Percentiles rank a stretch among this genome's conserved stretches.
Conservation (phyloP, 345 rosid genomes). For the Microcos paniculata region DNA sequence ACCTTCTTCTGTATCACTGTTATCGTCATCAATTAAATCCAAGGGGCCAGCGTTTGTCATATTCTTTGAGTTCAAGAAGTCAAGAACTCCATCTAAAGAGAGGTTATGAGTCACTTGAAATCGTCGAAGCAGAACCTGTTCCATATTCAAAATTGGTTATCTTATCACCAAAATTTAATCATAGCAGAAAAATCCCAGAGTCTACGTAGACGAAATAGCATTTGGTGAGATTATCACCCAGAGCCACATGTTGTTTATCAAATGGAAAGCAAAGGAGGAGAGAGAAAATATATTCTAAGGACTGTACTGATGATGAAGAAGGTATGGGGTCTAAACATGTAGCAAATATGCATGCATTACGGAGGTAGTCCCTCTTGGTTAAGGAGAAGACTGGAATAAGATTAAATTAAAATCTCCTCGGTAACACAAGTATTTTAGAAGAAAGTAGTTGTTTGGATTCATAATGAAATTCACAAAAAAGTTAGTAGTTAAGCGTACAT, state of each 20-base stretch:
- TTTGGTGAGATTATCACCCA: not conserved
- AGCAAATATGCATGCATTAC: not conserved
- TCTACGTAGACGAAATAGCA: not conserved
- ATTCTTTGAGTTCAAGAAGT: conserved; percentile 84
- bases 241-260: not conserved
- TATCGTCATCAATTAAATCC: conserved; percentile 83
- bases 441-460: not conserved
- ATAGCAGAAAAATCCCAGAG: not conserved
- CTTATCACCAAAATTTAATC: not conserved
- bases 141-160: not conserved
- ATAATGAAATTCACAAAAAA: not conserved
- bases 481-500: not conserved
- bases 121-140: conserved; percentile 79
- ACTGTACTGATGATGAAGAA: not conserved
- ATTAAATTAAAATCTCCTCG: not conserved
- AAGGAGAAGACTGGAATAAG: not conserved
- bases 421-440: not conserved
- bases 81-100: conserved; percentile 94
- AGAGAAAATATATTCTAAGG: not conserved
- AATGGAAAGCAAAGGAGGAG: not conserved
- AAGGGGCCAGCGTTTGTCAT: conserved; percentile 98
- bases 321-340: not conserved
- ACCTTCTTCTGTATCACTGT: conserved; percentile 84
- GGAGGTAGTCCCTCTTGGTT: not conserved
- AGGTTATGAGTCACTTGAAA: conserved; percentile 83